Evolutionary conservation across 2,329 filamentous ascomycete species (phyloP).

Genomic region (Colletotrichum filicis): DNA sequence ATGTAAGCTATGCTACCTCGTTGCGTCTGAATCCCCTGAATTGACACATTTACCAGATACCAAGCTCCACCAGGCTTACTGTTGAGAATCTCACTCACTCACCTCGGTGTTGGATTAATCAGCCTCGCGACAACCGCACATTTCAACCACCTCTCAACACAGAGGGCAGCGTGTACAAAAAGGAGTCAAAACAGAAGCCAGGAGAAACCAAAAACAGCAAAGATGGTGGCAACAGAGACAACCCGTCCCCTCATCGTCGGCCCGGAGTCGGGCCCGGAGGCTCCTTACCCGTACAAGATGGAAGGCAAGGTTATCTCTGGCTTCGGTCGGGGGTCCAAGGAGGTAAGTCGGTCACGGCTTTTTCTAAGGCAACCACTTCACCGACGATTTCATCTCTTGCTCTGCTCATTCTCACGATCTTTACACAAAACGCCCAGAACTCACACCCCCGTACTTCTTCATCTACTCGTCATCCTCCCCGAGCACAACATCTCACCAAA

Average conservation of each 20-base stretch:
- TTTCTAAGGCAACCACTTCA: neutral
- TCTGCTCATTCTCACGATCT: neutral
- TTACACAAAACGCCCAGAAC: neutral
- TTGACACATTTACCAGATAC: neutral
- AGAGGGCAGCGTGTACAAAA: neutral
- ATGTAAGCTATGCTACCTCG: neutral
- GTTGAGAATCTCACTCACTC: neutral
- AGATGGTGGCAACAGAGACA: conserved; percentile 19
- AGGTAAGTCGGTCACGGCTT: conserved; percentile 63
- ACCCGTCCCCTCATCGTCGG: conserved; percentile 78
- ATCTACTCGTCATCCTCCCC: neutral
- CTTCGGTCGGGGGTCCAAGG: conserved; percentile 93
- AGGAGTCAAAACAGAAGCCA: neutral
- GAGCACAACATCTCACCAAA: neutral
- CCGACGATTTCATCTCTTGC: neutral
- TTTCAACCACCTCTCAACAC: neutral
- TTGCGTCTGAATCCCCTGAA: neutral
- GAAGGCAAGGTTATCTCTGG: conserved; percentile 90
- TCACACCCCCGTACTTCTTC: neutral
- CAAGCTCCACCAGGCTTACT: neutral
- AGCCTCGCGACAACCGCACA: neutral
- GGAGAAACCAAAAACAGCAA: neutral
- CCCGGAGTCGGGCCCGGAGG: conserved; percentile 75
- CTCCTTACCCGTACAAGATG: conserved; percentile 86
- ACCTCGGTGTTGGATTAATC: conserved; percentile 6